These are phyloP conservation scores for Colletotrichum orchidophilum DNA, from an alignment of 2,329 filamentous ascomycete genomes.

Conservation along the genomic window DNA sequence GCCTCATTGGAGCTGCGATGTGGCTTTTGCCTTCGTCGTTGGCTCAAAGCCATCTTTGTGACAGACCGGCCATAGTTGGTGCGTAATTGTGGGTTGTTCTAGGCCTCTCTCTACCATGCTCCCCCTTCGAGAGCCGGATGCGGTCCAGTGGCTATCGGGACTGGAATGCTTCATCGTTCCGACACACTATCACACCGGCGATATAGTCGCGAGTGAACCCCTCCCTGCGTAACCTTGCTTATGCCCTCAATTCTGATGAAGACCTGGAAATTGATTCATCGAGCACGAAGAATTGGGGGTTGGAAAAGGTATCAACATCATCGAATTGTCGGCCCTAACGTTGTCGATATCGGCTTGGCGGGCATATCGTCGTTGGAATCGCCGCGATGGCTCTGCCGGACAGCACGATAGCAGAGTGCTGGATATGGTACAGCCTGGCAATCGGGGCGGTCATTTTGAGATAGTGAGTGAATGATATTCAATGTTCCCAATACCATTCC, in stretches of 20 bases:
- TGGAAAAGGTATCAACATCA: background rate
- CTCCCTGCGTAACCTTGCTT: background rate
- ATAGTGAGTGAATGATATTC: slow-evolving; percentile 3
- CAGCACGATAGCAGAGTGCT: slow-evolving; percentile 19
- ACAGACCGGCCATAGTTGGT: background rate
- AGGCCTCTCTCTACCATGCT: background rate
- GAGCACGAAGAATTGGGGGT: background rate
- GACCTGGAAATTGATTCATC: background rate
- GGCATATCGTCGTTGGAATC: background rate
- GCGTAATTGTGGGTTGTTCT: background rate
- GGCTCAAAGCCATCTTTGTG: background rate
- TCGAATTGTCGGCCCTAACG: background rate
- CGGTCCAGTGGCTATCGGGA: background rate
- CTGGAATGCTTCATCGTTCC: background rate
- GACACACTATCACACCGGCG: background rate
- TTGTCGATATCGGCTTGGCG: background rate
- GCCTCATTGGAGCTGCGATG: background rate
- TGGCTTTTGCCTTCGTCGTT: slow-evolving; percentile 8
- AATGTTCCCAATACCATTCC: too few species aligned
- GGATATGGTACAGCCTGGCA: slow-evolving; percentile 18
- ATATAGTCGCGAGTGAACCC: background rate
- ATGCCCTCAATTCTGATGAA: background rate
- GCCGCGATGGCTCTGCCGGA: slow-evolving; percentile 7
- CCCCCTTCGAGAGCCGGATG: slow-evolving; percentile 1
- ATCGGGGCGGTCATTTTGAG: slow-evolving; percentile 10